These are phyloP conservation scores for Daldinia concentrica DNA, from an alignment of 495 filamentous ascomycete species.

Conservation along the genomic window DNA sequence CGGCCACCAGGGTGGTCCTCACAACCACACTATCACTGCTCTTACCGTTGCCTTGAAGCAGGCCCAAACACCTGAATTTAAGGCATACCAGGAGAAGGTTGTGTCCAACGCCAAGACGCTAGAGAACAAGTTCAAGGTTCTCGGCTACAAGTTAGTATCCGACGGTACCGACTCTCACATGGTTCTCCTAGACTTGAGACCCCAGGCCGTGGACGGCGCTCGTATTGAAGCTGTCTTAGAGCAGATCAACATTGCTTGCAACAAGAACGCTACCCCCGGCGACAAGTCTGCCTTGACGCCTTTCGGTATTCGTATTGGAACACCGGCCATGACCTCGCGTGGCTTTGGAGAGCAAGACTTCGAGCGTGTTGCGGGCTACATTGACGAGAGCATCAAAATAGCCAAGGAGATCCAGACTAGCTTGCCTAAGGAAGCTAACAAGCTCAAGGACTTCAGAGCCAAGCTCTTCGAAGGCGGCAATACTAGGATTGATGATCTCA, in stretches of 20 bases:
- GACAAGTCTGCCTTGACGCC: conserved; percentile 98
- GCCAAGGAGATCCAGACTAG: conserved; percentile 83
- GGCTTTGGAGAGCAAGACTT: conserved; percentile 95
- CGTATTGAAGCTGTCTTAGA: conserved; percentile 97
- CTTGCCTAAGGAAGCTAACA: conserved; percentile 96
- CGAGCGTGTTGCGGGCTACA: conserved; percentile 87
- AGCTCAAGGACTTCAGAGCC: conserved; percentile 98
- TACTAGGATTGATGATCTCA: conserved; percentile 79
- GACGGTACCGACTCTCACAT: conserved; percentile 99
- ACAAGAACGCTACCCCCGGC: conserved; percentile 98
- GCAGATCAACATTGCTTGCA: conserved; percentile 98
- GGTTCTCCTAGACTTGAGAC: conserved; percentile 90
- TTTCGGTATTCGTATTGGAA: conserved; percentile 92
- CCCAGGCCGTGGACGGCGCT: conserved; percentile 84
- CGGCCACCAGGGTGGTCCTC: conserved; percentile 97
- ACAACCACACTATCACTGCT: conserved; percentile 99
- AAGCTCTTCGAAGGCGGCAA: conserved; percentile 83
- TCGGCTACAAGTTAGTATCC: conserved; percentile 92
- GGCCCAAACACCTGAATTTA: conserved; percentile 91
- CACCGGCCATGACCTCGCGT: conserved; percentile 95
- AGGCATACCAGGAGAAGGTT: conserved; percentile 92
- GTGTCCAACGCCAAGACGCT: conserved; percentile 92
- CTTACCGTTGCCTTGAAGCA: conserved; percentile 97
- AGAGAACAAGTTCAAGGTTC: conserved; percentile 78
- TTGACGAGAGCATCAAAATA: conserved; percentile 82